Base-by-base conservation (phyloP, 2,329 filamentous ascomycete species). In the Calycina herbarum region DNA sequence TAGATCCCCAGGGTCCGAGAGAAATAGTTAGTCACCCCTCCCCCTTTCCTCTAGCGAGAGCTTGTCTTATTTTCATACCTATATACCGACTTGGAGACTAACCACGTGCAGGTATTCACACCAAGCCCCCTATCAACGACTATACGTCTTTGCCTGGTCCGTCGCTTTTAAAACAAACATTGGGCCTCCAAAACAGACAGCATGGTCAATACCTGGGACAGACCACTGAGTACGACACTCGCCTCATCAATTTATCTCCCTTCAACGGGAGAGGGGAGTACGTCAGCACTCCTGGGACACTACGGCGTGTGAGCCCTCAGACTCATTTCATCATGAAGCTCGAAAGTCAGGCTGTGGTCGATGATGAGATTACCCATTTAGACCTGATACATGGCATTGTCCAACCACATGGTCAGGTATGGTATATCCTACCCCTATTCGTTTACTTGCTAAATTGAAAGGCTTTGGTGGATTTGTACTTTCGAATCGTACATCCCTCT, bases 241-340 rank as follows among this genome's bases (percentile, higher is more conserved):
- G 88, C 24, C 82, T 94, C 65, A 91, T 94, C 78, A 91, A 91
- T 72, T 84, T 94, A 31, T 93, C 90, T 20, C 85, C 88, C 5
- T 93, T 93, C 76, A 90, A 94, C 78, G 88, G 87, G 31, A 88
- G 89, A 74, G 90, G 93, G 79, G 91, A 94, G 79, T 92, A 89
- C 73, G 85, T 89, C 24, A 83, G 91, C 65, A 84, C 89, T 54
- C 82, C 86, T 65, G 86, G 86, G 48, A 86, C 83, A 6, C 83
- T 94, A 62, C 86, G 91, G 71, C 89, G 90, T 76, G 91, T 93
- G 70, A 90, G 89, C 77, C 86, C 89, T 60, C 79, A 86, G 78
- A 89, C 92, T 75, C 93, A 89, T 65, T 94, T 94, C 79, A 84
- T 93, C 76, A 88, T 93, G 80, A 91, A 94, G 78, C 82, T 85